phyloP scores from a whole-genome alignment of 352 stramenopile genomes.

The Lagenidium giganteum region DNA sequence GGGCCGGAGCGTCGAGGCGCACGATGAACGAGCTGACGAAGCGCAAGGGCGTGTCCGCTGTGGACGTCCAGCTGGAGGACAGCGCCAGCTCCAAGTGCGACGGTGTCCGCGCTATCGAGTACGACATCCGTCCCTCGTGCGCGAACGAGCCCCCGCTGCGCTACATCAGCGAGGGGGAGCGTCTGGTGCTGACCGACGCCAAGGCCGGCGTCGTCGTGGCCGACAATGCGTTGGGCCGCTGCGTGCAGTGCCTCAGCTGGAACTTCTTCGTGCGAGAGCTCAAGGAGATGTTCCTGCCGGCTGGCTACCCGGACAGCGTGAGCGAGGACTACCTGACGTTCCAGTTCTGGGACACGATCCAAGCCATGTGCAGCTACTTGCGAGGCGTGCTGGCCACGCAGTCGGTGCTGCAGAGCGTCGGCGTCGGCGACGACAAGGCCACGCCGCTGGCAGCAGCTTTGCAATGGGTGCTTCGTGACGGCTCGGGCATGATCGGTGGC shows the following conservation, averaged over 20 bases:
- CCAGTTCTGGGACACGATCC: constrained; percentile 94
- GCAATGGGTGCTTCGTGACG: constrained; percentile 74
- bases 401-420: constrained; percentile 90
- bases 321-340: constrained; percentile 92
- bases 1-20: too few species aligned
- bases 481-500: constrained; percentile 85
- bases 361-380: constrained; percentile 94
- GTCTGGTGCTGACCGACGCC: constrained; percentile 13
- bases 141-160: constrained; percentile 34
- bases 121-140: constrained; percentile 53
- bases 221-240: neutral
- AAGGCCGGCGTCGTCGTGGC: neutral
- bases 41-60: constrained; percentile 28
- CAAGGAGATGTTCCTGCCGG: constrained; percentile 84
- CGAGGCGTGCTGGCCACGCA: constrained; percentile 90
- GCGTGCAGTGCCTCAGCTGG: constrained; percentile 22
- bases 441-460: constrained; percentile 69
- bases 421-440: constrained; percentile 86
- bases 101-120: constrained; percentile 40
- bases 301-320: constrained; percentile 81
- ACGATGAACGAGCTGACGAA: constrained; percentile 45
- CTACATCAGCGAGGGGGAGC: constrained; percentile 39
- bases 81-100: constrained; percentile 11
- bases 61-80: neutral
- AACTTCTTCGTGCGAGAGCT: constrained; percentile 45